These are phyloP conservation scores for Cladosporium sp. DNA, from an alignment of 2,329 filamentous ascomycete genomes.

Conservation along the genomic window DNA sequence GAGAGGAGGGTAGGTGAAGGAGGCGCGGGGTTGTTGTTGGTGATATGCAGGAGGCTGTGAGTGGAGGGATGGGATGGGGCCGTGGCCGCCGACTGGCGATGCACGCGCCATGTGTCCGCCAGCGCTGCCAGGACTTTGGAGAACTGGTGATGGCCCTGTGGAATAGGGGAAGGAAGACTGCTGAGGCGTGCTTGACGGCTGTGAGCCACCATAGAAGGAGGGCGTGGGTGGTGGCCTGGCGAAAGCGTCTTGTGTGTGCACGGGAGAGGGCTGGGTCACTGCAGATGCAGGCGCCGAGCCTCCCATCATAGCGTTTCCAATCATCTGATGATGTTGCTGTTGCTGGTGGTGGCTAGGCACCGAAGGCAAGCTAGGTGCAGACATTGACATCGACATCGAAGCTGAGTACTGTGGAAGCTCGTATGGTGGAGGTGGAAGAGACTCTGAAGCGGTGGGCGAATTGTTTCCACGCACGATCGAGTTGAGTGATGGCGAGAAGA, in stretches of 20 bases:
- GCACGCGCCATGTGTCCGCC: conserved; percentile 46
- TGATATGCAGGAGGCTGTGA: conserved; percentile 44
- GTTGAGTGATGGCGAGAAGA: conserved; percentile 56
- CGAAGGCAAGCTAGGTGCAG: conserved; percentile 48
- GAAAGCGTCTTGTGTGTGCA: conserved; percentile 58
- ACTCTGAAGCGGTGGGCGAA: conserved; percentile 59
- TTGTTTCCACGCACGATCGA: conserved; percentile 51
- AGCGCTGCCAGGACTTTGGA: conserved; percentile 47
- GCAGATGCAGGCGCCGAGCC: conserved; percentile 32
- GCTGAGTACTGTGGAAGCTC: conserved; percentile 61
- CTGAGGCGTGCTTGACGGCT: conserved; percentile 50
- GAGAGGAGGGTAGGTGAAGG: conserved; percentile 56
- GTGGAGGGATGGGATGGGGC: conserved; percentile 41
- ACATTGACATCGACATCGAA: conserved; percentile 50
- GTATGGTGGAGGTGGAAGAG: conserved; percentile 63
- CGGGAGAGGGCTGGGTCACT: conserved; percentile 44
- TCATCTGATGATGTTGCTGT: conserved; percentile 47
- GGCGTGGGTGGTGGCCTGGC: conserved; percentile 55
- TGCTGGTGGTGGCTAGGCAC: conserved; percentile 35
- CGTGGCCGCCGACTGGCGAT: conserved; percentile 47
- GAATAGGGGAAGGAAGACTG: conserved; percentile 47
- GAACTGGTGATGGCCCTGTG: conserved; percentile 45
- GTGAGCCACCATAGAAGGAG: conserved; percentile 57
- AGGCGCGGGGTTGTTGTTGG: conserved; percentile 47
- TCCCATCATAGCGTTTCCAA: conserved; percentile 44